These are phyloP conservation scores for Nannochloropsis gaditana DNA, from an alignment of 108 stramenopile species.

Conservation along the genomic window DNA sequence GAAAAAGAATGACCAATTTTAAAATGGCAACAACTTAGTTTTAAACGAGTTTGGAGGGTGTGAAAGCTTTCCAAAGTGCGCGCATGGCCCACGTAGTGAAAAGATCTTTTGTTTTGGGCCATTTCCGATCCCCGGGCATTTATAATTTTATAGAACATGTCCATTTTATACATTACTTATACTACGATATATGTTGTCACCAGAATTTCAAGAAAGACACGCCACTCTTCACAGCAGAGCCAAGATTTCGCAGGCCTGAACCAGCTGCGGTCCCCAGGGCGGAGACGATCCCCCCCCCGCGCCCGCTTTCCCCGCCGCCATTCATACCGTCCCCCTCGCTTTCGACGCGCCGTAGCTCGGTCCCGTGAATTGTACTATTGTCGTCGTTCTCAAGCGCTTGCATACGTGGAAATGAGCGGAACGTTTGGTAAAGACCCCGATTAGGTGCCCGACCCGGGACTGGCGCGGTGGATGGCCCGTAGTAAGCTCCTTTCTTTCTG, in stretches of 20 bases:
- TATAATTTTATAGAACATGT: no score
- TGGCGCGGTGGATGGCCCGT: background rate
- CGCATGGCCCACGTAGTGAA: no score
- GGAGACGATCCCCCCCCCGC: background rate
- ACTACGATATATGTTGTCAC: background rate
- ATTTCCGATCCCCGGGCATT: no score
- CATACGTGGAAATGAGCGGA: background rate
- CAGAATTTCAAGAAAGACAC: conserved; percentile 10
- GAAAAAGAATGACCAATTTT: no score
- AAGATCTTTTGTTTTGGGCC: no score
- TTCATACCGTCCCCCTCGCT: background rate
- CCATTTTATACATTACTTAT: no score
- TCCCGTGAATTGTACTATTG: background rate
- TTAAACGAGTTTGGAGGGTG: no score
- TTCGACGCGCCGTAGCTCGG: conserved; percentile 13
- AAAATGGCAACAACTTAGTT: no score
- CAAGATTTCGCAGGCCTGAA: background rate
- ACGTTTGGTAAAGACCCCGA: background rate
- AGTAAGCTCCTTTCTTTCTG: background rate
- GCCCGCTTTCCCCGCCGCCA: background rate
- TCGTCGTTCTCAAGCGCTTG: background rate
- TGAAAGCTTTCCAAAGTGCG: no score
- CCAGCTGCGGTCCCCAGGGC: background rate
- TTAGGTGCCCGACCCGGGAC: background rate
- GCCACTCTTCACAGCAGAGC: background rate